A percentile compares a stretch with the other conserved stretches of the same genome.
These are phyloP conservation scores for Eucalyptus virginea DNA, from an alignment of 345 rosid species.

Conservation along the genomic window DNA sequence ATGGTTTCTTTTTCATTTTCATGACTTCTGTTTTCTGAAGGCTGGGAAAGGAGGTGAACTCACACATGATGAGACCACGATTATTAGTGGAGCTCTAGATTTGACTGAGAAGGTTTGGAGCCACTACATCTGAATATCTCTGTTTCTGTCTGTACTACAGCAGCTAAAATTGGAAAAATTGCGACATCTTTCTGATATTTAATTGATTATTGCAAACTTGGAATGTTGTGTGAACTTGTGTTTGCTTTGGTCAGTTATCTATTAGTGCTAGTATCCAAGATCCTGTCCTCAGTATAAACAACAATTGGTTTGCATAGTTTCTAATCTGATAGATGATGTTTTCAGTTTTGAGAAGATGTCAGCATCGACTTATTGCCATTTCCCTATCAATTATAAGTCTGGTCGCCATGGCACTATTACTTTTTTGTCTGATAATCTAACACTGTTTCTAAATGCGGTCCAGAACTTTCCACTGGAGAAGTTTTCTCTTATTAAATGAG, in stretches of 20 bases:
- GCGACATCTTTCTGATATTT: neutral
- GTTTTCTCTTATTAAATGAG: neutral
- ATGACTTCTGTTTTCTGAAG: constrained; percentile 27
- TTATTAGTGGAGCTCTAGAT: constrained; percentile 95
- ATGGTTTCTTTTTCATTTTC: neutral
- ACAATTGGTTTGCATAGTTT: neutral
- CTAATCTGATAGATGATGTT: neutral
- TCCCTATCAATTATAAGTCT: neutral
- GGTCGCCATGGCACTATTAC: neutral
- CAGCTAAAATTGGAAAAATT: neutral
- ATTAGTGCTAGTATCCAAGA: neutral
- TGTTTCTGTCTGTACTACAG: neutral
- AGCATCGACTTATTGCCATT: neutral
- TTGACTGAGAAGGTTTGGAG: constrained; percentile 64
- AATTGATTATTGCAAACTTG: neutral
- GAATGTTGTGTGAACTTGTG: neutral
- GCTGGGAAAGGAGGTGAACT: constrained; percentile 99
- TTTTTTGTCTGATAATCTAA: neutral
- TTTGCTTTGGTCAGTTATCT: neutral
- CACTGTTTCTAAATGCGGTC: neutral
- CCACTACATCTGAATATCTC: neutral
- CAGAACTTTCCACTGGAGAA: neutral
- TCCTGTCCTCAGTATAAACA: neutral
- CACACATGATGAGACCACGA: constrained; percentile 92
- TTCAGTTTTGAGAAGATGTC: neutral